Evolutionary conservation across 1,284 basidiomycete species (phyloP), one percentile per base, ranked within the genome.

Genomic region (Trichosporon inkin): DNA sequence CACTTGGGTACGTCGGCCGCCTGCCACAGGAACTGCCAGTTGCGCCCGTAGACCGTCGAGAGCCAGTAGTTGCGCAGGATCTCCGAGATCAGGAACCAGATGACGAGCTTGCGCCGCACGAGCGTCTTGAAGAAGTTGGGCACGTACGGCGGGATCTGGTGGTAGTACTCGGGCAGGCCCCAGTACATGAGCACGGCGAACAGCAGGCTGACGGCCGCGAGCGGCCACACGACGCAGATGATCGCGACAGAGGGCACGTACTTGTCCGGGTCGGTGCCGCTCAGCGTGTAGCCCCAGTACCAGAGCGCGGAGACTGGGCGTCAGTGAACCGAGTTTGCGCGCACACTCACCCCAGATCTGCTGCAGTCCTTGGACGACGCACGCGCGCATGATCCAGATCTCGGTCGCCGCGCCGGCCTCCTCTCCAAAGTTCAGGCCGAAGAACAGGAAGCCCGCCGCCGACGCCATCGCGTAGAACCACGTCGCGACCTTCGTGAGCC

Each of bases 361-460:
- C 71, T 94, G 91, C 8, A 90, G 88, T 51, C 92, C 92, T 77
- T 94, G 92, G 1, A 95, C 92, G 63, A 93, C 80, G 75, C 90
- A 92, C 20, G 92, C 92, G 57, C 92, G 85, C 64, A 90, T 77
- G 47, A 87, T 89, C 92, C 92, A 95, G 14, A 92, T 85, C 76
- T 95, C 90, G 2, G 91, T 92, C 0, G 90, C 89, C 57, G 92
- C 90, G 71, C 92, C 89, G 34, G 91, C 92, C 83, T 94, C 92
- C 80, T 95, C 92, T 78, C 92, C 92, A 75, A 94, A 95, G 79
- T 95, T 95, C 67, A 93, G 83, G 75, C 92, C 91, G 72, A 95
- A 95, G 84, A 92, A 93, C 60, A 86, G 80, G 82, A 94, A 95
- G 17, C 89, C 87, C 38, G 89, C 92, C 10, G 91, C 87, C 32